Percentiles rank a stretch among this genome's conserved stretches.
Evolutionary conservation across 2,329 filamentous ascomycete genomes (phyloP).

Genomic region (Paramyrothecium roridum): DNA sequence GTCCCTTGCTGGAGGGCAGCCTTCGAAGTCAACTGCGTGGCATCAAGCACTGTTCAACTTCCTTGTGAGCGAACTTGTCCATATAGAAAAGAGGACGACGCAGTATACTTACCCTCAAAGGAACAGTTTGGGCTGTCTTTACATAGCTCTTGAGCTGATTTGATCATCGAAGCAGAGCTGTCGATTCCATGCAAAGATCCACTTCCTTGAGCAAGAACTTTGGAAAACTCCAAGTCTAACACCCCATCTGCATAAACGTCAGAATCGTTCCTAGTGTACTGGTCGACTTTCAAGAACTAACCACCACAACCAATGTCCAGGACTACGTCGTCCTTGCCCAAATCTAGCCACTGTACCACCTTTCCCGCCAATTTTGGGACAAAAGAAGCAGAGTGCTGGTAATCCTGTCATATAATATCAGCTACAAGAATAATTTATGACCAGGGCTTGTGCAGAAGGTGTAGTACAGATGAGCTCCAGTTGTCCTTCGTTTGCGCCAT

Average conservation of each 20-base stretch:
- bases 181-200: conserved; percentile 56
- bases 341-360: conserved; percentile 55
- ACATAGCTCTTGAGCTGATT: conserved; percentile 41
- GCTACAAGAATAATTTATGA: conserved; percentile 5
- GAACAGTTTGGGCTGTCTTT: conserved; percentile 32
- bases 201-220: conserved; percentile 39
- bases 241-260: conserved; percentile 48
- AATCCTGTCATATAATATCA: conserved; percentile 38
- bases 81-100: background rate
- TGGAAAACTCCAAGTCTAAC: conserved; percentile 51
- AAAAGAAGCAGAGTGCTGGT: conserved; percentile 60
- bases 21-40: conserved; percentile 31
- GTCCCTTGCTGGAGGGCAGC: conserved; percentile 29
- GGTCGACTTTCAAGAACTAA: conserved; percentile 20
- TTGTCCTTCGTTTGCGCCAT: conserved; percentile 22
- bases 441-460: background rate
- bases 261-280: conserved; percentile 3
- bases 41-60: conserved; percentile 40
- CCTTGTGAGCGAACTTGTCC: conserved; percentile 1
- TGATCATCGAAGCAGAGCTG: conserved; percentile 56
- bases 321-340: conserved; percentile 54
- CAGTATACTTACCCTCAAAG: conserved; percentile 36
- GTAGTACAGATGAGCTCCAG: conserved; percentile 22
- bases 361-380: conserved; percentile 60
- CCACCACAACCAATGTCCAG: conserved; percentile 65